Evolutionary conservation across 2,329 filamentous ascomycete genomes (phyloP).

Genomic region (Botrytis tulipae): DNA sequence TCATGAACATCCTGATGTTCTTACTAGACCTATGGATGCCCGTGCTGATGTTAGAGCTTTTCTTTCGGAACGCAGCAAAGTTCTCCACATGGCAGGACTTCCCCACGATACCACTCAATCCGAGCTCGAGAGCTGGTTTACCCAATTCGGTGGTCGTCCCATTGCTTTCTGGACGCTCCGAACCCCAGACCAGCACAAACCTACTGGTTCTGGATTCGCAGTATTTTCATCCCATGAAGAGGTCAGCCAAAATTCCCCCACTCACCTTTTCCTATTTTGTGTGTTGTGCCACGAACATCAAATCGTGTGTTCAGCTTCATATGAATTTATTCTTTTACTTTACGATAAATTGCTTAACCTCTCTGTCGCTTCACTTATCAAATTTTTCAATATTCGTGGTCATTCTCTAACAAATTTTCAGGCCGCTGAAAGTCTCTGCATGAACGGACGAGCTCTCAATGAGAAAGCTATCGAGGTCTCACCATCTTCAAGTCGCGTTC

Average conservation of each 20-base stretch:
- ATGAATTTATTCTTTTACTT: constrained; percentile 36
- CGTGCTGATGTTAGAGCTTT: constrained; percentile 95
- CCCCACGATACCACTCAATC: constrained; percentile 98
- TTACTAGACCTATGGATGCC: constrained; percentile 94
- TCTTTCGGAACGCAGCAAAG: constrained; percentile 93
- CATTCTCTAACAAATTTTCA: constrained; percentile 45
- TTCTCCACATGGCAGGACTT: constrained; percentile 94
- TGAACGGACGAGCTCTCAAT: constrained; percentile 97
- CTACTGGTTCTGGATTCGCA: constrained; percentile 96
- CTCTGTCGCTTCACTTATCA: constrained; percentile 27
- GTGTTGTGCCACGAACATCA: constrained; percentile 32
- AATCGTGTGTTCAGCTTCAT: constrained; percentile 32
- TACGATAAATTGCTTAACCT: constrained; percentile 35
- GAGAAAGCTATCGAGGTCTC: constrained; percentile 99
- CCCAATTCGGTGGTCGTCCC: constrained; percentile 93
- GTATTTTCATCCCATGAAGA: constrained; percentile 99
- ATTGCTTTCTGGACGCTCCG: constrained; percentile 99
- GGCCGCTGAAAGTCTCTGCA: constrained; percentile 97
- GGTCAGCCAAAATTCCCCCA: constrained; percentile 51
- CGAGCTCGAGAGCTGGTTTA: constrained; percentile 99
- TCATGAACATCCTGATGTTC: constrained; percentile 90
- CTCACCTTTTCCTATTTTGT: constrained; percentile 34
- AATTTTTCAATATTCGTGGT: constrained; percentile 37
- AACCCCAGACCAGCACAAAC: constrained; percentile 98
- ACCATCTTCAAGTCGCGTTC: constrained; percentile 91